A percentile compares a stretch with the other conserved stretches of the same genome.
phyloP scores from a whole-genome alignment of 208 protist genomes.

The Acanthamoeba castellanii region DNA sequence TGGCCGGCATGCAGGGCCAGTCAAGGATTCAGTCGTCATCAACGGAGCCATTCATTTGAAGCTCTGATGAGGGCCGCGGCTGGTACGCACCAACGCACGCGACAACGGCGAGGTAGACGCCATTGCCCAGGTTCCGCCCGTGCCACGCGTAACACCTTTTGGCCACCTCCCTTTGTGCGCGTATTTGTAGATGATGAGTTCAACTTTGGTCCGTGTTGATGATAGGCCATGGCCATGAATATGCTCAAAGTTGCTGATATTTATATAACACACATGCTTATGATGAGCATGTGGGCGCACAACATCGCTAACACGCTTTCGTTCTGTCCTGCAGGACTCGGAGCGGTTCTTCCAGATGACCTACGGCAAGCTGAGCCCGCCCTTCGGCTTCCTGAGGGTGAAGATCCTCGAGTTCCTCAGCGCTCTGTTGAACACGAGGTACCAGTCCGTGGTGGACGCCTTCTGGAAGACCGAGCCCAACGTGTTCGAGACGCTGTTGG shows the following conservation, averaged over 20 bases:
- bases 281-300: too few relatives aligned
- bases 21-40: too few relatives aligned
- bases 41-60: too few relatives aligned
- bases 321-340: not conserved
- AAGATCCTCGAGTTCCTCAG: constrained; percentile 67
- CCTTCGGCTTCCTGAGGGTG: constrained; percentile 49
- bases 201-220: constrained; percentile 58
- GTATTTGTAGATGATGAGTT: constrained; percentile 17
- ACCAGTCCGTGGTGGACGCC: constrained; percentile 41
- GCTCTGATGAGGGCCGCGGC: too few relatives aligned
- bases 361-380: constrained; percentile 27
- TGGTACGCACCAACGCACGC: not conserved
- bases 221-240: constrained; percentile 60
- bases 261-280: too few relatives aligned
- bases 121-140: not conserved
- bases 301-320: not conserved
- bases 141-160: not conserved
- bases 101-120: not conserved
- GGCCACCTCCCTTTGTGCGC: not conserved
- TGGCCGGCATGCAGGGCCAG: not conserved
- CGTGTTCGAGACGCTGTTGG: constrained; percentile 52
- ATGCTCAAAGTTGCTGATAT: not conserved
- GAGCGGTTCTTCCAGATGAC: constrained; percentile 28
- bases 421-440: constrained; percentile 51
- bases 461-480: constrained; percentile 69